A percentile compares a stretch with the other conserved stretches of the same genome.
Evolutionary conservation across 495 filamentous ascomycete species (phyloP).

Genomic region (Trichoderma asperelloides): DNA sequence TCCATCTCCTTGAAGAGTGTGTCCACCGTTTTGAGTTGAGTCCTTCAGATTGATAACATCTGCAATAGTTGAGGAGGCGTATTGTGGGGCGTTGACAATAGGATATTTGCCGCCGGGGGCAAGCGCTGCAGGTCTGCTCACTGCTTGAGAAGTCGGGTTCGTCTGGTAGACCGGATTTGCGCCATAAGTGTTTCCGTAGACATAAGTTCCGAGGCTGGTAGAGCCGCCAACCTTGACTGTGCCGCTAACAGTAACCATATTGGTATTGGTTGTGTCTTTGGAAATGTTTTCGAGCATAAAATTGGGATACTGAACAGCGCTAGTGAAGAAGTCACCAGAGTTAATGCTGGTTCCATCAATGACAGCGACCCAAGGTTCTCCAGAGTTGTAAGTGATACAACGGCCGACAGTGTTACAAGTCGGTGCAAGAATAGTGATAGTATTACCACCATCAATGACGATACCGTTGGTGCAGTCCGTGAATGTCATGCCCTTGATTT

Average conservation of each 20-base stretch:
- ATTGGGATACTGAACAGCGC: conserved; percentile 23
- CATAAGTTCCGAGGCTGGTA: conserved; percentile 24
- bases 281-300: conserved; percentile 34
- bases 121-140: conserved; percentile 20
- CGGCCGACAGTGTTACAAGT: conserved; percentile 48
- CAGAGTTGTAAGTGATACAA: conserved; percentile 46
- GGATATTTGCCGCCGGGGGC: conserved; percentile 27
- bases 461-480: conserved; percentile 47
- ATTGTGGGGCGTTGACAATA: conserved; percentile 28
- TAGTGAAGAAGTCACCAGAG: conserved; percentile 30
- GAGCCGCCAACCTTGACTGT: conserved; percentile 18
- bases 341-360: conserved; percentile 32
- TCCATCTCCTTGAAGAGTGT: conserved; percentile 23
- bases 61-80: conserved; percentile 22
- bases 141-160: conserved; percentile 25
- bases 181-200: conserved; percentile 48
- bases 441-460: conserved; percentile 53
- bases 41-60: conserved; percentile 39
- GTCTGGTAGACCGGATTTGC: conserved; percentile 50
- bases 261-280: conserved; percentile 25
- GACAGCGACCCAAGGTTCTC: conserved; percentile 31
- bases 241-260: conserved; percentile 24
- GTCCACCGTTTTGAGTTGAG: conserved; percentile 27
- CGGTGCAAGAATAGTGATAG: conserved; percentile 36
- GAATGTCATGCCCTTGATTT: conserved; percentile 58